Evolutionary conservation across 805 yeast genomes (phyloP), one percentile per base, ranked within the genome.

Genomic region (Metschnikowia cerradonensis): DNA sequence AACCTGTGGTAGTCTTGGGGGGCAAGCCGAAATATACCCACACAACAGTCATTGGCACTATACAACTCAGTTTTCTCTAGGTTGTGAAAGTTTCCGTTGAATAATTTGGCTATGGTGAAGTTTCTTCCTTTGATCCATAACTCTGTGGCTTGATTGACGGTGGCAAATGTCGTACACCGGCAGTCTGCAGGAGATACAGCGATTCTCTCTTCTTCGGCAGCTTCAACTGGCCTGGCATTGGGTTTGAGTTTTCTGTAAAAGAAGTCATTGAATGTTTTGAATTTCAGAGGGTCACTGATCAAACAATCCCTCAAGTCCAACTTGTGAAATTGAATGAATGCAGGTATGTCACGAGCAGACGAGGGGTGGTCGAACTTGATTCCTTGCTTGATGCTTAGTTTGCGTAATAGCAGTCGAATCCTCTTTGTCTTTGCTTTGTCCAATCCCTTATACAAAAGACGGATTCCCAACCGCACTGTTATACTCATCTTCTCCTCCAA

Each of bases 1-100:
- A 92, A 91, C 41, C 99, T 73, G 64, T 92, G 99, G 63, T 92
- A 92, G 65, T 92, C 99, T 65, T 92, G 99, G 1, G 99, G 99
- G 0, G 99, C 98, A 40, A 92, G 71, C 51, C 99, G 71, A 66
- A 92, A 92, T 1, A 92, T 80, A 0, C 86, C 91, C 40, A 91
- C 67, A 3, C 90, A 72, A 39, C 90, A 86, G 14, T 72, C 66
- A 4, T 60, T 62, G 1, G 71, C 58, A 48, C 65, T 65, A 58
- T 58, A 70, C 30, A 72, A 51, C 47, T 68, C 67, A 2, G 71
- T 58, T 20, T 61, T 57, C 35, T 77, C 78, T 55, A 78, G 80
- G 30, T 61, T 61, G 36, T 79, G 72, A 48, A 70, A 71, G 45
- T 68, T 68, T 0, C 75, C 74, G 45, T 78, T 73, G 49, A 88